These are phyloP conservation scores for Penicillium sp. DNA, from an alignment of 2,329 filamentous ascomycete genomes.

Conservation along the genomic window DNA sequence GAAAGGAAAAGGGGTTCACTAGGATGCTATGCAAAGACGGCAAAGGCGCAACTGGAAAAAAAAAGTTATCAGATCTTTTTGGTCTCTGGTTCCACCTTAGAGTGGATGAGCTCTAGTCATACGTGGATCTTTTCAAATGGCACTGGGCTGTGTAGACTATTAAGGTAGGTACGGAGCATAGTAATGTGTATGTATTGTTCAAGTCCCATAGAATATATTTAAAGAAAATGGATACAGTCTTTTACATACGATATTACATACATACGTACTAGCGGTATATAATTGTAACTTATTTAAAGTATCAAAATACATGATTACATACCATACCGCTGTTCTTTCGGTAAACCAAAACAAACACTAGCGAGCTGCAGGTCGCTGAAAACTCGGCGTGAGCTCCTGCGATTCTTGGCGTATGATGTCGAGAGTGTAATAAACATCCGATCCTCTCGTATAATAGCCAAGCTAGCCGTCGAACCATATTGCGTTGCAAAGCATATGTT, in stretches of 20 bases:
- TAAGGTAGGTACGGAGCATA: background rate
- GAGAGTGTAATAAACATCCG: background rate
- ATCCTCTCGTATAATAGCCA: background rate
- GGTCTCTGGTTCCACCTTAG: background rate
- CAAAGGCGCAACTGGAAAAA: background rate
- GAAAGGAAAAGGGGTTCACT: background rate
- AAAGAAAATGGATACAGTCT: background rate
- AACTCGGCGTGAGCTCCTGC: background rate
- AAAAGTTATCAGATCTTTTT: conserved; percentile 11
- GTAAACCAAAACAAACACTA: background rate
- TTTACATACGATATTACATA: background rate
- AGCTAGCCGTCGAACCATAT: background rate
- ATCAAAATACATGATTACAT: background rate
- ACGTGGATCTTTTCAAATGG: background rate
- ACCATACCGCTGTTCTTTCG: background rate
- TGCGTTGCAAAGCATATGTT: background rate
- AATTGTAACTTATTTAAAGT: background rate
- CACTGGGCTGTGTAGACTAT: background rate
- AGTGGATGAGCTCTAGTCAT: background rate
- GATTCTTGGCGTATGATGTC: background rate
- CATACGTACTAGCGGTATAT: background rate
- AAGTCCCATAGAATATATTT: background rate
- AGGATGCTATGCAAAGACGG: background rate
- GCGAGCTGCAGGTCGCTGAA: background rate
- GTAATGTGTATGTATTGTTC: background rate